Base-by-base conservation (phyloP, 2,329 filamentous ascomycete genomes). In the Fonsecaea nubica region DNA sequence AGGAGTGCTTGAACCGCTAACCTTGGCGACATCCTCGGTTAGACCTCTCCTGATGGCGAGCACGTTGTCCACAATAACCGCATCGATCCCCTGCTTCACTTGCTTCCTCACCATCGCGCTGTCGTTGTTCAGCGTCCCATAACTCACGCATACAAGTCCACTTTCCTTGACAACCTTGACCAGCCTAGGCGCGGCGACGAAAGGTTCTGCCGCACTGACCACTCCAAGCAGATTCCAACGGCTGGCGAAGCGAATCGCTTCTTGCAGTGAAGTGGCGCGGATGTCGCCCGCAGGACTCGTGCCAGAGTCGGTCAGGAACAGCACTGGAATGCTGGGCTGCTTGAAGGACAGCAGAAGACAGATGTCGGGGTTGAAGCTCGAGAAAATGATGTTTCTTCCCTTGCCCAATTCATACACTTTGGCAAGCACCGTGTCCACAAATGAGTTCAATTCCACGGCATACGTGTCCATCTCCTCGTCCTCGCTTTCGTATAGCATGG, bases 381-480 rank as follows among this genome's bases (percentile, higher is more conserved):
- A 96, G 80, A 99, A 98, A 72, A 99, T 92, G 77, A 99, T 90
- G 80, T 97, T 93, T n/a, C 95, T 87, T 65, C 89, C 87, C 66
- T 88, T 87, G 32, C 90, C 90, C 62, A 93, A 81, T 72, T 97
- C 92, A 75, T 98, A 99, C 4, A 97, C 94, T 78, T 92, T 95
- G 53, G 85, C 85, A 8, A 99, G 84, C 3, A 99, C 91, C 0
- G 92, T 97, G 78, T 99, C 95, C 75, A 96, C 94, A 77, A 98
- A 99, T 0, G 90, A 92, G 80, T 98, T 98, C 72, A 98, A 86
- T 80, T 99, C 95, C 55, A 98, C 92, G 0, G 92, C 93, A 75
- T 97, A 97, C 2, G 92, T 91, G 77, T 97, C 94, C 93, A 98
- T 97, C 73, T 96, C 92, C 72, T 97, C 91, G 77, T 96, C 92